Base-by-base conservation (phyloP, 139 green algal genomes). In the Eudorina sp. region DNA sequence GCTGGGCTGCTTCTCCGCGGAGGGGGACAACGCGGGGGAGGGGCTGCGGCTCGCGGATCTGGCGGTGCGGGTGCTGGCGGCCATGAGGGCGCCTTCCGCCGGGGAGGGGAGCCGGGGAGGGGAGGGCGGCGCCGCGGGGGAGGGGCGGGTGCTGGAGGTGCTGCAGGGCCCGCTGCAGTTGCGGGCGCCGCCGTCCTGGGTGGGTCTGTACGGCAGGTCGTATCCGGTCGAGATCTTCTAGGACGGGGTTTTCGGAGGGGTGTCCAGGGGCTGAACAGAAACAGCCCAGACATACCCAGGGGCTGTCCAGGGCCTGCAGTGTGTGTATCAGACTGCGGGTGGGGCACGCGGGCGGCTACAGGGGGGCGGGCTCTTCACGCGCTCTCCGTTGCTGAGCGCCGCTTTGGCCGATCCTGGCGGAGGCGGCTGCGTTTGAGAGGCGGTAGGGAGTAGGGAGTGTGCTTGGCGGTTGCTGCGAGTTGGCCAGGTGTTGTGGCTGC, bases 1-100 rank as follows among this genome's bases (percentile, higher is more conserved):
- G 34, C 64, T 96, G 21, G 81, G 90, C 11, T 90, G 83, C 31
- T 96, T 95, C 76, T 86, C 83, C 4, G 43, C 89, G 4, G 94
- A 96, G 79, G 94, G 94, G 7, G 94, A 96, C 70, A 96, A 96
- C 70, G 45, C 89, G 23, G 45, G 58, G 25, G 93, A 96, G 70
- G 94, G 83, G 0, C 21, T 94, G 60, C 13, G 5, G 4, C 27
- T 96, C 60, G 92, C 92, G 4, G 60, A 23, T 1, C 41, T 29
- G 0, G 70, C 73, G 51, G 40, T 90, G 73, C 8, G 16, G 45
- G 21, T 91, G 74, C 74, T 94, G 83, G 53, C 27, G 69, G 55
- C 46, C 21, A 38, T 69, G 80, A 68, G 53, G 62, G 53, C 41
- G 36, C 19, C 55, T 36, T 55, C 53, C 23, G 38, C 18, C 55